phyloP scores from a whole-genome alignment of 305 asterid species.

The Petunia hybrid region DNA sequence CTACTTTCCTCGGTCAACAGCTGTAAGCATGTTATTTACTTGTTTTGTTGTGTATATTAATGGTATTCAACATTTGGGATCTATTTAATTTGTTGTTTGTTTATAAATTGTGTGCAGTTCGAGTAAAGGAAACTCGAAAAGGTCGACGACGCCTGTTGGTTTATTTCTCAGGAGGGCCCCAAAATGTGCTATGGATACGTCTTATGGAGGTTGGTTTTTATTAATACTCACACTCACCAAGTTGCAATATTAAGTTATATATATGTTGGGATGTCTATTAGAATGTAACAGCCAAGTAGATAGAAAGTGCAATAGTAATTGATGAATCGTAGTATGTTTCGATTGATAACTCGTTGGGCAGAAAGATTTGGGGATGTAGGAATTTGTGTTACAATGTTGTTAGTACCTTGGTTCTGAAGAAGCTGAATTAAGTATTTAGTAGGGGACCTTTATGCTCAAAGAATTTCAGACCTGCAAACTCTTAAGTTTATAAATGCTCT shows the following conservation, averaged over 20 bases:
- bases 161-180: constrained; percentile 49
- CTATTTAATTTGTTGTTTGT: background rate
- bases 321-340: background rate
- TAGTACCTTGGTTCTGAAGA: background rate
- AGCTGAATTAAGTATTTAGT: constrained; percentile 17
- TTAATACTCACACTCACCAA: background rate
- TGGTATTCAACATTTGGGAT: constrained; percentile 21
- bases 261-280: background rate
- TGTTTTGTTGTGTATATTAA: background rate
- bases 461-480: background rate
- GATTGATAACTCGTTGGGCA: background rate
- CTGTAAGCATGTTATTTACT: constrained; percentile 47
- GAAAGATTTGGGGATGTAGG: background rate
- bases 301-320: background rate
- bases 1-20: constrained; percentile 66
- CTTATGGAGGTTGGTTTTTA: constrained; percentile 65
- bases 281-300: constrained; percentile 2
- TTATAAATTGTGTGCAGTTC: constrained; percentile 46
- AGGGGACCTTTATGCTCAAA: background rate
- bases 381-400: background rate
- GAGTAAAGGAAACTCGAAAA: constrained; percentile 48
- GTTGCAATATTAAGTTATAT: background rate
- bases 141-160: constrained; percentile 31
- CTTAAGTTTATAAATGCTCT: background rate
- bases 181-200: constrained; percentile 65